Evolutionary conservation across 2,329 filamentous ascomycete genomes (phyloP).

Genomic region (Fusarium papillatum): DNA sequence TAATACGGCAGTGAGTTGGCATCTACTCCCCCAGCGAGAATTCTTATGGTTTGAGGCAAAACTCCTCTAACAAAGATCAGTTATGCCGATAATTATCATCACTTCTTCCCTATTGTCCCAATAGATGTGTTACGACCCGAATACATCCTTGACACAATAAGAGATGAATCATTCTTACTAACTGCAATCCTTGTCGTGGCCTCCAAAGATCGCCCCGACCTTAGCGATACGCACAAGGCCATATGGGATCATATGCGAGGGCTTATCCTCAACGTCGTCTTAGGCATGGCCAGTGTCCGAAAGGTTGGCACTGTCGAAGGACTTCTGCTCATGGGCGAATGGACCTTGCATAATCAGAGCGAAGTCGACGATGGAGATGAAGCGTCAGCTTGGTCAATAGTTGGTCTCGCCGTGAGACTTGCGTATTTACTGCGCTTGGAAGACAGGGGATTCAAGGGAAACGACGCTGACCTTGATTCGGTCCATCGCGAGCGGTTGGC

Average conservation of each 20-base stretch:
- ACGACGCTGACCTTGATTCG: not conserved
- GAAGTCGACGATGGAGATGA: slow-evolving; percentile 16
- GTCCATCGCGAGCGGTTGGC: not conserved
- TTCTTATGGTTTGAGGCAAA: not conserved
- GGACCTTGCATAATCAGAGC: slow-evolving; percentile 21
- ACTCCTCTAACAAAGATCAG: not conserved
- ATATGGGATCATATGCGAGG: not conserved
- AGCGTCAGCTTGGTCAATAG: slow-evolving; percentile 21
- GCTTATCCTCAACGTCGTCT: not conserved
- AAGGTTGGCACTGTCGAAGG: slow-evolving; percentile 22
- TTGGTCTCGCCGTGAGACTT: slow-evolving; percentile 9
- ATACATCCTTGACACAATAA: slow-evolving; percentile 12
- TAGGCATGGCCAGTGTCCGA: not conserved
- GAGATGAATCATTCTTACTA: slow-evolving; percentile 19
- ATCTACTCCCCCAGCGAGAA: not conserved
- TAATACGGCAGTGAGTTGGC: not conserved
- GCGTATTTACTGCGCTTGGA: not conserved
- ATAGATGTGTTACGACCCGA: slow-evolving; percentile 10
- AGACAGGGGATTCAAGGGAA: not conserved
- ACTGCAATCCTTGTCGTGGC: slow-evolving; percentile 19
- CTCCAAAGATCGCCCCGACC: slow-evolving; percentile 16
- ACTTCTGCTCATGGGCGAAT: slow-evolving; percentile 18
- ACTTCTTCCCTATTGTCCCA: not conserved
- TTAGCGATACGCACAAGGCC: slow-evolving; percentile 10
- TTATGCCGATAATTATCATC: not conserved